A percentile compares a stretch with the other conserved stretches of the same genome.
Conservation (phyloP, 352 stramenopile genomes). For the Globisporangium iwayamae region DNA sequence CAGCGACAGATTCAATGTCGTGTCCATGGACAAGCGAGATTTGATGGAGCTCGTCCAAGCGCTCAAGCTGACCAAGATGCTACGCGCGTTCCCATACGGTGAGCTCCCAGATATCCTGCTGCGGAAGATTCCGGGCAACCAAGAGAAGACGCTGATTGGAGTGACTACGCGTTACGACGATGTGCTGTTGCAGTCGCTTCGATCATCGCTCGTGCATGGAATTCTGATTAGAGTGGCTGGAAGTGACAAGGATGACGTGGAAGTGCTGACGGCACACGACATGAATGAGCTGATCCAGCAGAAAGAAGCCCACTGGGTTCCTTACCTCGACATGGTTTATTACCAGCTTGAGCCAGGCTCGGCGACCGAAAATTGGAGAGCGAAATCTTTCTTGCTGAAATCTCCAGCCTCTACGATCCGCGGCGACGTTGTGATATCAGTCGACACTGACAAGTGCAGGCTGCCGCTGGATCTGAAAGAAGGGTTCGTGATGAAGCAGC, state of each 20-base stretch:
- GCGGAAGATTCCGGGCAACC: conserved; percentile 32
- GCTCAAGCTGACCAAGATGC: conserved; percentile 45
- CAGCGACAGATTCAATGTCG: conserved; percentile 33
- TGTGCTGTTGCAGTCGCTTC: conserved; percentile 53
- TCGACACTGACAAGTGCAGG: conserved; percentile 46
- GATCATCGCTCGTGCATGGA: conserved; percentile 57
- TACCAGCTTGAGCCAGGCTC: conserved; percentile 34
- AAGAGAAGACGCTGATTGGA: conserved; percentile 38
- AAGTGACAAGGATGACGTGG: conserved; percentile 19
- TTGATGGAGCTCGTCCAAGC: conserved; percentile 35
- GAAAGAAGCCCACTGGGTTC: conserved; percentile 41
- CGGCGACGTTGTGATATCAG: conserved; percentile 62
- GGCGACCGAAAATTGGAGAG: conserved; percentile 36
- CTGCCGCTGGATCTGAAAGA: conserved; percentile 62
- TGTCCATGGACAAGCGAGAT: conserved; percentile 48
- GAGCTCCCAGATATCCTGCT: conserved; percentile 61
- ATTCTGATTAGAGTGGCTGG: conserved; percentile 42
- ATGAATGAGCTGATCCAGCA: conserved; percentile 44
- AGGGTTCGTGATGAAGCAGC: conserved; percentile 58
- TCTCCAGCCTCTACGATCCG: conserved; percentile 17
- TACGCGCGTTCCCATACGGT: conserved; percentile 59
- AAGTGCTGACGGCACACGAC: conserved; percentile 49
- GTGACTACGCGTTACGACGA: conserved; percentile 57
- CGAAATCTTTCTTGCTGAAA: conserved; percentile 51
- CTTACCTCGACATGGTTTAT: conserved; percentile 61